Evolutionary conservation across 208 protist species (phyloP).

Genomic region (Willaertia magna): DNA sequence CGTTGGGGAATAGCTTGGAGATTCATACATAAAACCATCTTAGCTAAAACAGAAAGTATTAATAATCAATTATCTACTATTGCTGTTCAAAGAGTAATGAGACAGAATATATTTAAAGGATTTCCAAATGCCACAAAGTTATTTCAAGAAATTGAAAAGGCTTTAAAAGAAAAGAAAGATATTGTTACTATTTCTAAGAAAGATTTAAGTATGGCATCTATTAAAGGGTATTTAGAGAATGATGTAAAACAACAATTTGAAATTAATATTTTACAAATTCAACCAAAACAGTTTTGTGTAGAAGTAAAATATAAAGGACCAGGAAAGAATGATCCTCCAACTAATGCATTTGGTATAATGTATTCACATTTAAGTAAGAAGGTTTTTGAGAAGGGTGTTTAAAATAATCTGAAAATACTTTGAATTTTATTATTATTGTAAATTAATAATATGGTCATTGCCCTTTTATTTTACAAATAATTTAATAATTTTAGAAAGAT

Average conservation of each 20-base stretch:
- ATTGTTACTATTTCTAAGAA: not conserved
- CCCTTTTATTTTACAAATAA: too few species aligned
- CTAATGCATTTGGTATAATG: too few species aligned
- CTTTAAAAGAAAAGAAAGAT: not conserved
- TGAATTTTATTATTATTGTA: too few species aligned
- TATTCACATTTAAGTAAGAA: too few species aligned
- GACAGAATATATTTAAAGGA: not conserved
- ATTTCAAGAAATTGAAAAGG: not conserved
- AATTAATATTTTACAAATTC: not conserved
- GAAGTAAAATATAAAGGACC: not conserved
- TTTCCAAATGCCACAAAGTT: not conserved
- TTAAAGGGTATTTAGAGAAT: not conserved
- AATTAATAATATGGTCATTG: too few species aligned
- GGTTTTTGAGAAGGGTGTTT: too few species aligned
- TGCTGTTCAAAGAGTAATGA: not conserved
- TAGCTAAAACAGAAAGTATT: not conserved
- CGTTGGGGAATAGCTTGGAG: conserved; percentile 7
- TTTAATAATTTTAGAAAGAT: too few species aligned
- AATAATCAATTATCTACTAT: too few species aligned
- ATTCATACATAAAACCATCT: not conserved
- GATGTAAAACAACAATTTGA: not conserved
- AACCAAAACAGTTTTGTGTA: not conserved
- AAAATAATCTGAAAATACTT: too few species aligned
- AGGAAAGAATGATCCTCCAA: not conserved
- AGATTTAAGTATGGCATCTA: not conserved